Base-by-base conservation (phyloP, 2,329 filamentous ascomycete genomes). In the Talaromyces sp. region DNA sequence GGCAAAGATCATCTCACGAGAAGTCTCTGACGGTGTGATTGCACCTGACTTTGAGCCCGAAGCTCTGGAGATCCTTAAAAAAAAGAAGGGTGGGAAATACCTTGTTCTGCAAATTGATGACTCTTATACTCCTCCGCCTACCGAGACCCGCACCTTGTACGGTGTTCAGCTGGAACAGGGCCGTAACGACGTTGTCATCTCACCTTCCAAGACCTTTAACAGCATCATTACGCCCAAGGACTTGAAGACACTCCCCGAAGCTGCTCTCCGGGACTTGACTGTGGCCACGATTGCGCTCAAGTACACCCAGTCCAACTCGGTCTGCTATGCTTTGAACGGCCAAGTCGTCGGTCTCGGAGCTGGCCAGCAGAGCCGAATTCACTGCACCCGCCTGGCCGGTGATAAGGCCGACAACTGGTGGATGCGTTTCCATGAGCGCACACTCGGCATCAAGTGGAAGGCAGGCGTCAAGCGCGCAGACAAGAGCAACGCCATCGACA, bases 321-420 rank as follows among this genome's bases (percentile, higher is more conserved):
- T 99, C 66, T 98, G 94, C 85, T 99, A 98, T 75, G 93, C 95
- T 60, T 83, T 92, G 66, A 93, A 96, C 71, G 95, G 95, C 55
- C 95, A 98, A 79, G 85, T 98, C 70, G 85, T 99, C 69, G 95
- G 95, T 67, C 87, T 99, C 61, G 95, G 95, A 67, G 95, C 95
- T 60, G 95, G 95, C 64, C 95, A 99, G 79, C 95, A 99, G 81
- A 96, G 91, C 65, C 90, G 95, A 69, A 99, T 99, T 70, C 95
- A 99, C 85, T 99, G 95, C 86, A 99, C 95, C 50, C 89, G 95
- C 67, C 87, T 99, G 57, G 95, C 95, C 10, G 95, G 95, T 64
- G 94, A 98, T 83, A 99, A 99, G 84, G 92, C 93, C 56, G 95
- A 99, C 79, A 97, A 96, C 84, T 98, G 94, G 94, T 99, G 94